Percentiles rank a stretch among this genome's conserved stretches.
Conservation (phyloP, 768 basidiomycete genomes). For the Albatrellus ellisii region DNA sequence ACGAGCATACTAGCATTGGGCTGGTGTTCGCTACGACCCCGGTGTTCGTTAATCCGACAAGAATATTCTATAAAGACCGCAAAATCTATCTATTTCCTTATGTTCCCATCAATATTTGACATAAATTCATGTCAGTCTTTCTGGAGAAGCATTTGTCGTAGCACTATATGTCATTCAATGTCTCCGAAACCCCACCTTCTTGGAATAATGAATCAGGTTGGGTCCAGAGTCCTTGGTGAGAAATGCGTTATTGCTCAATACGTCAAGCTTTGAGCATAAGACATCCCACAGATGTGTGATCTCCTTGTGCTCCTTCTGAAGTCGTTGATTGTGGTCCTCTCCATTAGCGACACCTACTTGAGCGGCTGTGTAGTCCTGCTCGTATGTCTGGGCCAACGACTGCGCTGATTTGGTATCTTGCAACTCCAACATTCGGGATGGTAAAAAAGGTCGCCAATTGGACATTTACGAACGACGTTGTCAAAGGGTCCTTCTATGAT, state of each 20-base stretch:
- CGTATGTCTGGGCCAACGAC: conserved; percentile 92
- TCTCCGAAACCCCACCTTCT: too few species aligned
- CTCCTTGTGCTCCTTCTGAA: conserved; percentile 81
- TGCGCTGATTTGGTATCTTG: conserved; percentile 81
- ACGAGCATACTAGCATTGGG: too few species aligned
- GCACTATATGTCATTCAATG: too few species aligned
- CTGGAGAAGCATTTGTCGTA: too few species aligned
- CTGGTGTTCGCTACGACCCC: too few species aligned
- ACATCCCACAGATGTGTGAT: conserved; percentile 75
- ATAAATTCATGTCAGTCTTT: too few species aligned
- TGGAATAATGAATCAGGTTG: too few species aligned
- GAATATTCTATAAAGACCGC: too few species aligned
- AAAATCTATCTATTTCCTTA: too few species aligned
- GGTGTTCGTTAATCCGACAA: too few species aligned
- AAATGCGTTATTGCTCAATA: conserved; percentile 94
- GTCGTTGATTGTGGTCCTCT: conserved; percentile 80
- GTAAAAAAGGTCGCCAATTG: conserved; percentile 80
- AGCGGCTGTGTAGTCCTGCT: conserved; percentile 73
- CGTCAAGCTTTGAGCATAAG: conserved; percentile 82
- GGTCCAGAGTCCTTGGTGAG: too few species aligned
- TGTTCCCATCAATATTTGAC: too few species aligned
- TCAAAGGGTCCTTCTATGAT: conserved; percentile 81
- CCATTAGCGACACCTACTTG: conserved; percentile 37
- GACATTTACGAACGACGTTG: conserved; percentile 78
- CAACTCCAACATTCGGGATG: conserved; percentile 79